A percentile compares a stretch with the other conserved stretches of the same genome.
phyloP scores from a whole-genome alignment of 305 asterid species.

The Fraxinus angustifolia region DNA sequence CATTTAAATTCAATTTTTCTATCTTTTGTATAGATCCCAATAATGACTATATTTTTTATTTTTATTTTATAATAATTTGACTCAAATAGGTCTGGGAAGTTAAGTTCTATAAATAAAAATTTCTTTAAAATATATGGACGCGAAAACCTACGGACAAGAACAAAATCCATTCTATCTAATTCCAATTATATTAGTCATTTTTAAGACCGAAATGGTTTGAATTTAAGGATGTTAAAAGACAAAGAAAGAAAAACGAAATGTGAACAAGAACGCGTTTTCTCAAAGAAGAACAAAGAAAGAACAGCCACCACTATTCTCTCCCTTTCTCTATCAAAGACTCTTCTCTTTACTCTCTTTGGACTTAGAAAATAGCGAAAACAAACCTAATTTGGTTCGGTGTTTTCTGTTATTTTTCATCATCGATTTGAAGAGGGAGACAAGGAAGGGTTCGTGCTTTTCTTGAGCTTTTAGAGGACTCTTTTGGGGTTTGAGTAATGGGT shows the following conservation, averaged over 20 bases:
- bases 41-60: too few species aligned
- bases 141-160: not conserved
- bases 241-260: constrained; percentile 26
- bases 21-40: too few species aligned
- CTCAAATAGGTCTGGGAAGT: not conserved
- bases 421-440: constrained; percentile 25
- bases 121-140: not conserved
- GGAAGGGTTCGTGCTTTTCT: constrained; percentile 24
- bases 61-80: too few species aligned
- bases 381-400: constrained; percentile 39
- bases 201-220: not conserved
- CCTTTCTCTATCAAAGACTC: constrained; percentile 19
- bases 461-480: constrained; percentile 48
- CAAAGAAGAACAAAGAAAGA: constrained; percentile 28
- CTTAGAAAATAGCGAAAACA: constrained; percentile 21
- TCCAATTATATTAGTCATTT: not conserved
- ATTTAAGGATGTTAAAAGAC: not conserved
- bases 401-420: constrained; percentile 14
- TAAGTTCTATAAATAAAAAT: not conserved
- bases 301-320: constrained; percentile 26
- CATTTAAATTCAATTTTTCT: too few species aligned
- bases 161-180: not conserved
- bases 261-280: constrained; percentile 68
- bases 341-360: constrained; percentile 24
- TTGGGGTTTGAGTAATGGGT: constrained; percentile 61